Percentiles rank a stretch among this genome's conserved stretches.
Conservation (phyloP, 1,284 basidiomycete species). For the Puccinia sorghi region DNA sequence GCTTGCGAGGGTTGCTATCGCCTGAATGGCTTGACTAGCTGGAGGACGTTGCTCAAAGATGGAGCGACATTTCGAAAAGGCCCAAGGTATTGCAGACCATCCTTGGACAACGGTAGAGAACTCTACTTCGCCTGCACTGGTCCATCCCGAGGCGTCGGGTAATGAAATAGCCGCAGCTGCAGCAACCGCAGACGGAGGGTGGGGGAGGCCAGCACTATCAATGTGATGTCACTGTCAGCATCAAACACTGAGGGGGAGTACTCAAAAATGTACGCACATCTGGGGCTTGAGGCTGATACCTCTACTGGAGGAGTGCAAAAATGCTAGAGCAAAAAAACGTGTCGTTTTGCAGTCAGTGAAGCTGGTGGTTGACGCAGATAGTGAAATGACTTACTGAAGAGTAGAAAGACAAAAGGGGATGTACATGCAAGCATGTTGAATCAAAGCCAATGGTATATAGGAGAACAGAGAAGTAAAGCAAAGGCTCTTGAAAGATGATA, state of each 20-base stretch:
- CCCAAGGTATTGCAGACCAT: constrained; percentile 13
- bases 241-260: neutral
- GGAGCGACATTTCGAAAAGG: constrained; percentile 6
- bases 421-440: constrained; percentile 17
- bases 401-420: neutral
- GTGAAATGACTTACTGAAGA: neutral
- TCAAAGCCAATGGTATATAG: no score
- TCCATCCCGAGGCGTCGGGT: neutral
- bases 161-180: neutral
- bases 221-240: neutral
- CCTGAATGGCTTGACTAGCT: neutral
- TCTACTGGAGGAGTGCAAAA: neutral
- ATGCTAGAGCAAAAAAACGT: neutral
- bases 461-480: neutral
- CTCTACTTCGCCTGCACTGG: neutral
- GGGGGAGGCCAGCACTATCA: neutral
- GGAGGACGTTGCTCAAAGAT: neutral
- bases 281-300: neutral
- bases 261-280: neutral
- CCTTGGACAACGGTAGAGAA: constrained; percentile 6
- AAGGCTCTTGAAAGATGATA: neutral
- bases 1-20: neutral
- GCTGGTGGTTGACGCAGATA: neutral
- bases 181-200: neutral
- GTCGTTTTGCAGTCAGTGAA: neutral